phyloP scores from a whole-genome alignment of 2,329 filamentous ascomycete species.

The Aspergillus sp. region DNA sequence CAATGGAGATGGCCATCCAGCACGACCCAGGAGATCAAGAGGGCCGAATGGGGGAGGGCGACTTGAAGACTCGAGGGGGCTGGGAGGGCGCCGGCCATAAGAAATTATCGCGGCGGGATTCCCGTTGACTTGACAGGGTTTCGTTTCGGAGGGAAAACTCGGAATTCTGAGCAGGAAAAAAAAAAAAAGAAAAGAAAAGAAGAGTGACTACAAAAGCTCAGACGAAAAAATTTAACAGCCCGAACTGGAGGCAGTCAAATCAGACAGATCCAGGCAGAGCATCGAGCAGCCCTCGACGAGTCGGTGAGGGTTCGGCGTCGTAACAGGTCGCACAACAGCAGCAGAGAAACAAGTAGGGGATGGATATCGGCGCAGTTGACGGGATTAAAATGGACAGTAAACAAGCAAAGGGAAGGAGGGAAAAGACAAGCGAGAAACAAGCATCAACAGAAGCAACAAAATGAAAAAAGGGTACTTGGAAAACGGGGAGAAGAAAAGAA shows the following conservation, averaged over 20 bases:
- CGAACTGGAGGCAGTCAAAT: constrained; percentile 2
- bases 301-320: constrained; percentile 17
- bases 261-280: constrained; percentile 5
- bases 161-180: constrained; percentile 5
- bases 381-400: not conserved
- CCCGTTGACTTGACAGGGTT: constrained; percentile 5
- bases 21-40: constrained; percentile 27
- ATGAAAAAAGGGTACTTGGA: not conserved
- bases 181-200: constrained; percentile 7
- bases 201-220: constrained; percentile 4
- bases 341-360: not conserved
- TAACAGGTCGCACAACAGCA: constrained; percentile 10
- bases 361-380: not conserved
- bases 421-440: constrained; percentile 7
- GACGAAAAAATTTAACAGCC: constrained; percentile 8
- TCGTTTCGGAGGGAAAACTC: constrained; percentile 12
- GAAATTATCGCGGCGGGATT: constrained; percentile 24
- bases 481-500: constrained; percentile 7
- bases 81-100: constrained; percentile 38
- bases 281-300: constrained; percentile 16
- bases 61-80: constrained; percentile 33
- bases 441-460: not conserved
- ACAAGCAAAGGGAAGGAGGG: not conserved
- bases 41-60: constrained; percentile 32
- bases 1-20: constrained; percentile 45